Evolutionary conservation across 2,329 filamentous ascomycete genomes (phyloP).

Genomic region (Diaporthe aspalathi): DNA sequence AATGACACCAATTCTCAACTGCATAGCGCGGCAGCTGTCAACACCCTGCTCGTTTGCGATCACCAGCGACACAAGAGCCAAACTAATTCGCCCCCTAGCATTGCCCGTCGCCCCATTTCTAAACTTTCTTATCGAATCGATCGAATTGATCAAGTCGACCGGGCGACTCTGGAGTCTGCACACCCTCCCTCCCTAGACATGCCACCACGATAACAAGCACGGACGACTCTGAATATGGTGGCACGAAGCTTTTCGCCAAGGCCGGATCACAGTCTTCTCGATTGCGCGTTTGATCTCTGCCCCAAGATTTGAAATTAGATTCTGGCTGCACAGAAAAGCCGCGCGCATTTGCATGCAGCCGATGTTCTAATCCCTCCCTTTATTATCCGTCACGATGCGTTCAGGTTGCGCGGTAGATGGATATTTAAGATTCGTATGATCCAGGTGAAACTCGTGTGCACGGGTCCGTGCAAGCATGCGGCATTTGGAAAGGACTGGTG

Average conservation of each 20-base stretch:
- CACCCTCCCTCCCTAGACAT: background rate
- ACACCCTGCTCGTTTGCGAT: background rate
- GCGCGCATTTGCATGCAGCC: background rate
- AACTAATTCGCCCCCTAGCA: background rate
- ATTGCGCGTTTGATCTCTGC: constrained; percentile 20
- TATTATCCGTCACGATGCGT: background rate
- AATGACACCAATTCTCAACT: background rate
- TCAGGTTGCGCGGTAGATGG: background rate
- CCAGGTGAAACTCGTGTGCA: constrained; percentile 25
- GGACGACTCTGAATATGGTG: background rate
- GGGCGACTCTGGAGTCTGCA: background rate
- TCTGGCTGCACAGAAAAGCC: background rate
- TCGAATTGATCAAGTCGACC: too few relatives aligned
- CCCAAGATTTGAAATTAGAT: constrained; percentile 9
- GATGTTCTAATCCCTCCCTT: background rate
- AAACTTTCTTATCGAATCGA: background rate
- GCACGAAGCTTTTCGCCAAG: constrained; percentile 18
- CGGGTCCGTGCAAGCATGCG: constrained; percentile 15
- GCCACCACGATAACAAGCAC: background rate
- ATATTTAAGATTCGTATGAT: constrained; percentile 3
- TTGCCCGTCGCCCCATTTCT: background rate
- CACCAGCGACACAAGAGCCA: background rate
- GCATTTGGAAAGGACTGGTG: constrained; percentile 9
- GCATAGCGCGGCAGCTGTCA: background rate
- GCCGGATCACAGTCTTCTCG: background rate